Evolutionary conservation across 106 monocot genomes (phyloP).

Genomic region (Narthecium ossifragum): DNA sequence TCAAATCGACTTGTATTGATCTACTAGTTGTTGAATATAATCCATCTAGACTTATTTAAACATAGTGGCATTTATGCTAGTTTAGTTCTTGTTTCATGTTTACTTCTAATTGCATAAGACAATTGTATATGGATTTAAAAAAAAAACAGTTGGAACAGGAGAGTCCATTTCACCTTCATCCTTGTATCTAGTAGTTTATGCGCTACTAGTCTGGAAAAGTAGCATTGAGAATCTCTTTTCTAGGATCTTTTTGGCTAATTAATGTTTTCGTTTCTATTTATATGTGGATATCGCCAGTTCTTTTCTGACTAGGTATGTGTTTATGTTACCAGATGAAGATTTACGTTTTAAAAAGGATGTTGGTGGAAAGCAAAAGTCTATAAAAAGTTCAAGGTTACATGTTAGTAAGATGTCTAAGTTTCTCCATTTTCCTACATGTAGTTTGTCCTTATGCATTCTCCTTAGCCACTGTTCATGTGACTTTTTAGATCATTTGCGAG

Average conservation of each 20-base stretch:
- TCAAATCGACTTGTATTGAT: too few relatives aligned
- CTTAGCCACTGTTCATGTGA: neutral
- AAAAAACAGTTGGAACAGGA: neutral
- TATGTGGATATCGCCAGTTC: neutral
- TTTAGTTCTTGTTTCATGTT: neutral
- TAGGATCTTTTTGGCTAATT: neutral
- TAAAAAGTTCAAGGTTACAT: constrained; percentile 26
- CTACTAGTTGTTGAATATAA: neutral
- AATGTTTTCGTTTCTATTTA: neutral
- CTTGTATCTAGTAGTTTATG: neutral
- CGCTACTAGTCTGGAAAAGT: neutral
- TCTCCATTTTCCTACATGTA: neutral
- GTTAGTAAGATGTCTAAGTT: constrained; percentile 17
- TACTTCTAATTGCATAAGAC: too few relatives aligned
- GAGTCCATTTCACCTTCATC: neutral
- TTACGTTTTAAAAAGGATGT: constrained; percentile 8
- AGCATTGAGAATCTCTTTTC: neutral
- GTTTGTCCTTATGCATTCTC: neutral
- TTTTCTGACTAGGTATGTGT: constrained; percentile 1
- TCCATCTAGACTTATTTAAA: neutral
- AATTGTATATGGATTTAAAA: neutral
- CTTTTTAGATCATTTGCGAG: neutral
- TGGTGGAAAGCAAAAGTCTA: constrained; percentile 11
- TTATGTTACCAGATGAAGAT: constrained; percentile 28
- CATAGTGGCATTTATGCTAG: neutral